A percentile compares a stretch with the other conserved stretches of the same genome.
Evolutionary conservation across 352 stramenopile genomes (phyloP).

Genomic region (Pythium aristosporum): DNA sequence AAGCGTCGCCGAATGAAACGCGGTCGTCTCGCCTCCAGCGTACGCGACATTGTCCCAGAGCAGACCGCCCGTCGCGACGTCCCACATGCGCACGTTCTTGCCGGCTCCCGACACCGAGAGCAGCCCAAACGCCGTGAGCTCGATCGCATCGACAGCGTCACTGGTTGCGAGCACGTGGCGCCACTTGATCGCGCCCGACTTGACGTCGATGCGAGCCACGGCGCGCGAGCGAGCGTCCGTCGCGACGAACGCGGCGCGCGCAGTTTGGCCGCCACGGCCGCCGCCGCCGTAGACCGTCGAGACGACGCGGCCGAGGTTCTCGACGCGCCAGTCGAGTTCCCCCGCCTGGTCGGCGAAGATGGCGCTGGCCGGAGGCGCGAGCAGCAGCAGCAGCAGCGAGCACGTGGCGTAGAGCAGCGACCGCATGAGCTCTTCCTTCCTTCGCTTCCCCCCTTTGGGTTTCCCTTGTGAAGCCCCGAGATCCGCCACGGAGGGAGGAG

Average conservation of each 20-base stretch:
- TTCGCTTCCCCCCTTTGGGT: neutral
- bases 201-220: constrained; percentile 62
- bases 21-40: constrained; percentile 14
- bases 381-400: constrained; percentile 23
- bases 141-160: constrained; percentile 65
- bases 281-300: constrained; percentile 47
- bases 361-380: constrained; percentile 23
- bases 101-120: constrained; percentile 55
- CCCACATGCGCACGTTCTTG: constrained; percentile 70
- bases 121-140: constrained; percentile 67
- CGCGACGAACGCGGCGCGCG: constrained; percentile 66
- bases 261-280: constrained; percentile 29
- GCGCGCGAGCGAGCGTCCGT: constrained; percentile 60
- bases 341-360: constrained; percentile 80
- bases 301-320: constrained; percentile 59
- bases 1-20: constrained; percentile 46
- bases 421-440: neutral
- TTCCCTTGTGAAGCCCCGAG: neutral
- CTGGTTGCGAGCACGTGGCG: constrained; percentile 58
- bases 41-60: constrained; percentile 64
- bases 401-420: neutral
- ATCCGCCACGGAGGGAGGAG: neutral
- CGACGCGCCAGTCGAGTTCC: constrained; percentile 73
- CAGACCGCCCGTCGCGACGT: constrained; percentile 53
- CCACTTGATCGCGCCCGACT: constrained; percentile 75